Evolutionary conservation across 202 grass and related monocot species (phyloP).

Genomic region (Alloteropsis angusta): DNA sequence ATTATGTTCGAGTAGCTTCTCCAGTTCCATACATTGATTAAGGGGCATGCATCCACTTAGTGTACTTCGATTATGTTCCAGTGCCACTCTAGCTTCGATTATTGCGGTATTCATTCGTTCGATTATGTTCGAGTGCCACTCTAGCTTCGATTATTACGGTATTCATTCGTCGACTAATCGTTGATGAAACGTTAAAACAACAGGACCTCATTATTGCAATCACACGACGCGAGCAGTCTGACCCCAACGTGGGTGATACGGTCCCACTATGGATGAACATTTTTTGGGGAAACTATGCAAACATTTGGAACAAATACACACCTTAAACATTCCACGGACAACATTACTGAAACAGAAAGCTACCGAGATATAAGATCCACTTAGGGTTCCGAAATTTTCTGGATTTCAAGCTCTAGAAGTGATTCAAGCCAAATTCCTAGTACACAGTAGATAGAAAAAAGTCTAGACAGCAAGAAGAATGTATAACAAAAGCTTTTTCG

Average conservation of each 20-base stretch:
- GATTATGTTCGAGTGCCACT: too few species aligned
- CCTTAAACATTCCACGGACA: background rate
- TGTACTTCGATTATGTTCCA: too few species aligned
- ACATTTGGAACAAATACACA: too few species aligned
- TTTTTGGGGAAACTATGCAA: too few species aligned
- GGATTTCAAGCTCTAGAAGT: background rate
- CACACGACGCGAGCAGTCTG: too few species aligned
- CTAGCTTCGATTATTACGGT: too few species aligned
- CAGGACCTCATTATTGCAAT: background rate
- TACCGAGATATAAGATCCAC: background rate
- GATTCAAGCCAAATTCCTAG: background rate
- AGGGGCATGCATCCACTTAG: too few species aligned
- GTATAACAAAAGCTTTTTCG: background rate
- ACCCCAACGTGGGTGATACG: background rate
- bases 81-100: too few species aligned
- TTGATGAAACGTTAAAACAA: background rate
- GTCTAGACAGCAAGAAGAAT: background rate
- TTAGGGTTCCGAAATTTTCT: background rate
- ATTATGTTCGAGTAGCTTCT: too few species aligned
- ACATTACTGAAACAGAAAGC: background rate
- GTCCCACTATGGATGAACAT: background rate
- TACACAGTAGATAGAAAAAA: background rate
- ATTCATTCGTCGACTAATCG: background rate
- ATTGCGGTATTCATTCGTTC: too few species aligned
- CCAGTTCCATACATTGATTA: background rate